These are phyloP conservation scores for Solanum etuberosum DNA, from an alignment of 257 asterid species.

Conservation along the genomic window DNA sequence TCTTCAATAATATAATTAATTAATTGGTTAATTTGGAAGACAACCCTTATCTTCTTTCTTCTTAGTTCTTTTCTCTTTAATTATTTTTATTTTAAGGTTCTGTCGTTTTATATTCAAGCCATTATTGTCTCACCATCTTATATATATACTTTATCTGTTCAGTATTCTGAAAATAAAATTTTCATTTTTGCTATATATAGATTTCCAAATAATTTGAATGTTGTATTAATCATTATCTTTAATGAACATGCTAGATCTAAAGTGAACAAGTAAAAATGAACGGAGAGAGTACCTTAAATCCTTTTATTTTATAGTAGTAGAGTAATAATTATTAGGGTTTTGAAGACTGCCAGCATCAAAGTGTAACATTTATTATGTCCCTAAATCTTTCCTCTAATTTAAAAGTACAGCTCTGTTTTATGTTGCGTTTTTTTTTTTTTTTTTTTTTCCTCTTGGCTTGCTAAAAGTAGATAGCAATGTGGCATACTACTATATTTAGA, in stretches of 20 bases:
- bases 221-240: background rate
- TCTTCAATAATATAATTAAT: background rate
- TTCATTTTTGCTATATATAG: no score
- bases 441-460: background rate
- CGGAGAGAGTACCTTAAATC: background rate
- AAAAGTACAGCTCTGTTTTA: background rate
- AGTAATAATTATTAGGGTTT: background rate
- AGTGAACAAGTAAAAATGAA: background rate
- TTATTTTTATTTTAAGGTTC: background rate
- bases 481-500: background rate
- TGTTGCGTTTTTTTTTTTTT: background rate
- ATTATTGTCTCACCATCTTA: background rate
- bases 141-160: background rate
- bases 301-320: background rate
- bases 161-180: no score
- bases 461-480: background rate
- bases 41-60: background rate
- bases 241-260: accelerated
- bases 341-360: background rate
- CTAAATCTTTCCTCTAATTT: background rate
- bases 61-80: background rate
- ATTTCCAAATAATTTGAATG: background rate
- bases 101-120: background rate
- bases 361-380: background rate
- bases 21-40: background rate